A percentile compares a stretch with the other conserved stretches of the same genome.
phyloP scores from a whole-genome alignment of 2,329 filamentous ascomycete genomes.

The Hortaea sp. region DNA sequence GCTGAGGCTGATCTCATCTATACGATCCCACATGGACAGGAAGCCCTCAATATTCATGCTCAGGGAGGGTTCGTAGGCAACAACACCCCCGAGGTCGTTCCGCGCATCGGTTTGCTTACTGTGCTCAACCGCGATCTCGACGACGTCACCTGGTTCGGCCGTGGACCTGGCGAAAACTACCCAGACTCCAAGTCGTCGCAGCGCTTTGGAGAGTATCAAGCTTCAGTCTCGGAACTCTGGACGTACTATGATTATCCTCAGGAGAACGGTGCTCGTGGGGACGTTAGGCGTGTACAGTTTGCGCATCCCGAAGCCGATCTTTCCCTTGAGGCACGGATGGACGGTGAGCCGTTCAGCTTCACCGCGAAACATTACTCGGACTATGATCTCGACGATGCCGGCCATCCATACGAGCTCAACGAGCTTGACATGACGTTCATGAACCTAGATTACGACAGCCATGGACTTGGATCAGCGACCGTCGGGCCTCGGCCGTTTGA shows the following conservation, averaged over 20 bases:
- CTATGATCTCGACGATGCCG: conserved; percentile 45
- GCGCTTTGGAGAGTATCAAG: conserved; percentile 9
- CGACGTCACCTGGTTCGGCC: conserved; percentile 50
- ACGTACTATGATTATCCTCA: too few relatives aligned
- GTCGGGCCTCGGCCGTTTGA: too few relatives aligned
- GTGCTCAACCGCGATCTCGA: conserved; percentile 39
- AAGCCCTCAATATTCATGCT: conserved; percentile 38
- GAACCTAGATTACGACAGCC: too few relatives aligned
- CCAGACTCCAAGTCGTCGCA: conserved; percentile 54
- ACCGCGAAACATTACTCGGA: conserved; percentile 45
- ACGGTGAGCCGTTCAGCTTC: conserved; percentile 34
- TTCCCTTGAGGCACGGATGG: too few relatives aligned
- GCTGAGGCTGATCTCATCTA: conserved; percentile 38
- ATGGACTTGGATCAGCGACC: too few relatives aligned
- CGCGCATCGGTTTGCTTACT: conserved; percentile 52
- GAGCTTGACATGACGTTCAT: too few relatives aligned
- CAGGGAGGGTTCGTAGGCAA: conserved; percentile 26
- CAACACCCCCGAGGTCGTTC: conserved; percentile 45
- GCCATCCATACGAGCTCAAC: conserved; percentile 52
- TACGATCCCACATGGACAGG: conserved; percentile 35
- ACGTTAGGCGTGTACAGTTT: too few relatives aligned
- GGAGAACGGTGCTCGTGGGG: too few relatives aligned
- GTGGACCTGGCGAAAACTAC: conserved; percentile 57
- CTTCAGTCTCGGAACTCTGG: too few relatives aligned
- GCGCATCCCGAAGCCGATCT: too few relatives aligned